Evolutionary conservation across 352 stramenopile genomes (phyloP).

Genomic region (Thalassiosira exigua): DNA sequence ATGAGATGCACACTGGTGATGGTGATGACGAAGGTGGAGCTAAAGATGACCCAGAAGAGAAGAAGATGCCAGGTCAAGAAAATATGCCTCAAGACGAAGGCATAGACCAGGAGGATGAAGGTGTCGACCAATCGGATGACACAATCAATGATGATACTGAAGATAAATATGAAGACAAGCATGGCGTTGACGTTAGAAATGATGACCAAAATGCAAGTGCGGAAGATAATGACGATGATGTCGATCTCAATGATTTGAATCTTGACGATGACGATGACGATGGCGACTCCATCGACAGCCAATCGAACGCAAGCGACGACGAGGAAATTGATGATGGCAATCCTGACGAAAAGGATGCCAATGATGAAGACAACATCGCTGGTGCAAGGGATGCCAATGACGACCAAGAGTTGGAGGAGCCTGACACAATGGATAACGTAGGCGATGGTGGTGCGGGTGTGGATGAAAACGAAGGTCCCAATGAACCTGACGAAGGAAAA

Average conservation of each 20-base stretch:
- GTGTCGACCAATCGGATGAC: conserved; percentile 87
- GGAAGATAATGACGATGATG: conserved; percentile 66
- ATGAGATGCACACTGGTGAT: conserved; percentile 89
- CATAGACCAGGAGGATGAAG: conserved; percentile 26
- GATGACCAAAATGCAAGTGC: conserved; percentile 84
- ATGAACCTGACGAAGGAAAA: conserved; percentile 60
- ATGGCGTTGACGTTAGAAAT: conserved; percentile 91
- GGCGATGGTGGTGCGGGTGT: conserved; percentile 74
- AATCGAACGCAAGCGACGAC: conserved; percentile 25
- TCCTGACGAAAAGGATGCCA: conserved; percentile 75
- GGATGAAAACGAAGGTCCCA: conserved; percentile 64
- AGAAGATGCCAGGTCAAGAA: conserved; percentile 55
- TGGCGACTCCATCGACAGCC: conserved; percentile 23
- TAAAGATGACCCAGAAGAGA: conserved; percentile 43
- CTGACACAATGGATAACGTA: conserved; percentile 81
- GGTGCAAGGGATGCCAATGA: conserved; percentile 48
- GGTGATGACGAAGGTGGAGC: conserved; percentile 66
- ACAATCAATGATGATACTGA: conserved; percentile 96
- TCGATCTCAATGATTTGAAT: conserved; percentile 62
- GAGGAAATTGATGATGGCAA: conserved; percentile 48
- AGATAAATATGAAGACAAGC: conserved; percentile 90
- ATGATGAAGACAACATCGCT: conserved; percentile 63
- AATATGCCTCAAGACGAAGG: conserved; percentile 26
- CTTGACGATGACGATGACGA: conserved; percentile 65
- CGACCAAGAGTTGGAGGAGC: conserved; percentile 63